Evolutionary conservation across 1,139 yeast species (phyloP), one percentile per base, ranked within the genome.

Genomic region (Yamadazyma pseudoaaseri): DNA sequence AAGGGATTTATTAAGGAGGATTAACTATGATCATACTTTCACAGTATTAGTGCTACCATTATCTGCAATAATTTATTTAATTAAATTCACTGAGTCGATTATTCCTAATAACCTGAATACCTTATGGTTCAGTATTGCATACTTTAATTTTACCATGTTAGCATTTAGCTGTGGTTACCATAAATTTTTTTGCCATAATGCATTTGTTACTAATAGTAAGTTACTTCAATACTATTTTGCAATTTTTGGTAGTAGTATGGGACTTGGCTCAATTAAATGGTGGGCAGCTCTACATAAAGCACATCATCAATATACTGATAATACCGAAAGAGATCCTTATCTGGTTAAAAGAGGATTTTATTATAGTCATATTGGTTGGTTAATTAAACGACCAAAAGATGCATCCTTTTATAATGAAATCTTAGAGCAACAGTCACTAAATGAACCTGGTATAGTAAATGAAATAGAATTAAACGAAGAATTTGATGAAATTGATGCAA

Each of bases 231-330:
- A 62, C 29, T 54, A 60, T 14, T 71, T 79, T 47, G 75, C 78
- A 1, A 48, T 78, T 0, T 58, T 80, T 34, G 84, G 85, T 2
- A 62, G 79, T 12, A 72, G 82, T 41, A 66, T 75, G 11, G 87
- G 89, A 0, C 51, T 82, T 8, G 86, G 87, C 0, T 65, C 81
- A 1, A 73, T 76, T 1, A 62, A 74, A 37, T 69, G 76, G 63
- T 81, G 86, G 84, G 79, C 80, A 1, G 61, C 79, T 0, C 60
- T 79, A 23, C 90, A 82, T 54, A 57, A 85, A 34, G 85, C 85
- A 0, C 89, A 82, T 52, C 89, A 82, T 49, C 73, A 80, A 36
- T 78, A 53, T 41, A 77, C 67, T 48, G 84, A 69, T 43, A 86
- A 81, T 43, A 76, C 84, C 0, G 86, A 80, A 37, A 62, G 67